Percentiles rank a stretch among this genome's conserved stretches.
Conservation (phyloP, 768 basidiomycete species). For the Boletus pseudo-olivaceus region DNA sequence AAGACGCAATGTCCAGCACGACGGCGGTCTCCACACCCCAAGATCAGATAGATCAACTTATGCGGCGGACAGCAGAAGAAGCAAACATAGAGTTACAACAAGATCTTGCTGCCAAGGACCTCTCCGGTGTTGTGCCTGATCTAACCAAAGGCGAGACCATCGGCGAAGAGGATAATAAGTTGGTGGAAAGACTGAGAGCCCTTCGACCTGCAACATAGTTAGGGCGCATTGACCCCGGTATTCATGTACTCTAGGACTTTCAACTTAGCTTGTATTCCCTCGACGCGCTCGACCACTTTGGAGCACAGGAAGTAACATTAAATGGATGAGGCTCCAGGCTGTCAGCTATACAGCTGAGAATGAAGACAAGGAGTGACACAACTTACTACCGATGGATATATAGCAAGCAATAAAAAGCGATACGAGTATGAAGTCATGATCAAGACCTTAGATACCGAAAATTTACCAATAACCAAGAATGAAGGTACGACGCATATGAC, state of each 20-base stretch:
- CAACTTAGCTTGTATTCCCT: background rate
- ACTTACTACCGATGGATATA: slow-evolving; percentile 9
- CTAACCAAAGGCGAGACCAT: slow-evolving; percentile 48
- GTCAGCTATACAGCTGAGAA: background rate
- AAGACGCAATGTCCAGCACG: slow-evolving; percentile 90
- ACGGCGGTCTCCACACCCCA: slow-evolving; percentile 93
- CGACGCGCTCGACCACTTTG: background rate
- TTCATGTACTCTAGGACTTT: slow-evolving; percentile 11
- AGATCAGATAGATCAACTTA: slow-evolving; percentile 90
- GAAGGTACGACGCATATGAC: background rate
- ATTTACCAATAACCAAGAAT: slow-evolving; percentile 22
- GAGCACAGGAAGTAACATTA: slow-evolving; percentile 10
- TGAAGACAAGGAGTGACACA: slow-evolving; percentile 13
- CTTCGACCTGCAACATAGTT: slow-evolving; percentile 69
- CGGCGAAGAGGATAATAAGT: slow-evolving; percentile 73
- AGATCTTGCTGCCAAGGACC: slow-evolving; percentile 68
- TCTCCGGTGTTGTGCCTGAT: slow-evolving; percentile 54
- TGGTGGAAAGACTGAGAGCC: slow-evolving; percentile 87
- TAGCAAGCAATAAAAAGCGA: slow-evolving; percentile 19
- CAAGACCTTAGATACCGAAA: slow-evolving; percentile 25
- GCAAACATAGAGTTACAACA: slow-evolving; percentile 94
- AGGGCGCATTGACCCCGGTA: background rate
- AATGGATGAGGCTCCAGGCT: slow-evolving; percentile 5
- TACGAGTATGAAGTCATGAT: slow-evolving; percentile 13
- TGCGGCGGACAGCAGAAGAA: slow-evolving; percentile 95